Evolutionary conservation across 768 basidiomycete genomes (phyloP), one percentile per base, ranked within the genome.

Genomic region (Hygrocybe coccinea): DNA sequence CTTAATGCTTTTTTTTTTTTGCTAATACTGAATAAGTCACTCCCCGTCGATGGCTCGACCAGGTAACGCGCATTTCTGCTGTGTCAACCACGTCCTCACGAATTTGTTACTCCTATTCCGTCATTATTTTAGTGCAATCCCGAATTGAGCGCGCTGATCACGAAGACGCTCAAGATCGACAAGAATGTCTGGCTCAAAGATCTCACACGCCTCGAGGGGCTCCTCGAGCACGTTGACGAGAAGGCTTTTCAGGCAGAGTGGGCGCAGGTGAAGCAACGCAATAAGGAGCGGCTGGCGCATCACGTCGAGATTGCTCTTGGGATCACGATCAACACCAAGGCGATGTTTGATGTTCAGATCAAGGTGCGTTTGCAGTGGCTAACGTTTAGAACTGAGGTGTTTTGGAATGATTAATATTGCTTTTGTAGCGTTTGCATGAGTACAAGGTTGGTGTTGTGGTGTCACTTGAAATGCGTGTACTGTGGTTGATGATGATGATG

Each of bases 271-370:
- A 95, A 95, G 76, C 85, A 83, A 57, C 81, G 82, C 57, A 98
- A 97, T 79, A 98, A 97, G 76, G 85, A 91, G 65, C 81, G 90
- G 50, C 79, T 95, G 9, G 91, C 91, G 9, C 76, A 85, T 58
- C 77, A 89, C 63, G 83, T 95, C 33, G 78, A 91, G 71, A 69
- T 67, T 2, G 87, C 81, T 0, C 72, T 95, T 17, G 89, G 91
- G 14, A 65, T 91, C 51, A 79, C 67, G 33, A 76, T 94, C 51
- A 84, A 89, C 64, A 85, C 88, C 36, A 74, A 80, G 43, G 90
- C 90, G 14, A 77, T 95, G 79, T 93, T 91, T 60, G 92, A 94
- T 68, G 86, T 94, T n/a, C 92, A 92, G 71, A 89, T 92, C 63
- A 89, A 90, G 79, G 84, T 83, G 21, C 12, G 74, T 62, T 39